Conservation (phyloP, 2,329 filamentous ascomycete species). For the Phyllosticta citrichinensis region DNA sequence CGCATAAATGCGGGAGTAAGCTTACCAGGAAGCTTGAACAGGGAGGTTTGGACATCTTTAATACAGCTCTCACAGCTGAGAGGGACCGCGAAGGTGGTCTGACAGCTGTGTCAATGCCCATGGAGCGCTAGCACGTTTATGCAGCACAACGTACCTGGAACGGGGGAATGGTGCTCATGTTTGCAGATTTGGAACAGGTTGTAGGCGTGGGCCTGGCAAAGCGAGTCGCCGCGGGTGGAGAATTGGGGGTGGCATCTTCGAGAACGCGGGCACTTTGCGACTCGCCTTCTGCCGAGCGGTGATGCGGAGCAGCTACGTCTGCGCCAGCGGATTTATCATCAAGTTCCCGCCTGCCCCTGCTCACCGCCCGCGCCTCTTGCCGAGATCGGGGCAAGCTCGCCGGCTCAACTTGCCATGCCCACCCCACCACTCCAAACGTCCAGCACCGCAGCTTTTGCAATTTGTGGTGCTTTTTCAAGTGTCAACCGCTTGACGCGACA, state of each 20-base stretch:
- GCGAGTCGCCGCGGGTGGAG: not conserved
- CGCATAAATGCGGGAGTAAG: not conserved
- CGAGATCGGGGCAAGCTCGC: not conserved
- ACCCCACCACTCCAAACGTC: not conserved
- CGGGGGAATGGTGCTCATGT: conserved; percentile 8
- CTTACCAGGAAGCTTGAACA: conserved; percentile 61
- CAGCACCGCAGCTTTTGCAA: not conserved
- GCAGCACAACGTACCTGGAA: conserved; percentile 19
- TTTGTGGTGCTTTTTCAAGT: not conserved
- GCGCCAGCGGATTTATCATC: conserved; percentile 5
- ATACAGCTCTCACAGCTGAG: conserved; percentile 86
- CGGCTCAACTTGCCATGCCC: not conserved
- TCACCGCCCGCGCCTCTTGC: not conserved
- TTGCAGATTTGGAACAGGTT: not conserved
- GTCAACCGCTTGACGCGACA: not conserved
- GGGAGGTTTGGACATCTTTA: conserved; percentile 69
- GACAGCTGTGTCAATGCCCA: not conserved
- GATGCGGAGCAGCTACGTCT: conserved; percentile 2
- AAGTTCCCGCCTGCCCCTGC: not conserved
- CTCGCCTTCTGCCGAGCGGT: not conserved
- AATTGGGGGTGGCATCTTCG: conserved; percentile 3
- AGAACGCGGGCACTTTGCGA: conserved; percentile 1
- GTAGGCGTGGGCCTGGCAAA: not conserved
- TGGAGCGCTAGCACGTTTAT: not conserved
- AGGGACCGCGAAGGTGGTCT: conserved; percentile 93